Conservation (phyloP, 2,329 filamentous ascomycete species). For the Beauveria pseudobassiana region DNA sequence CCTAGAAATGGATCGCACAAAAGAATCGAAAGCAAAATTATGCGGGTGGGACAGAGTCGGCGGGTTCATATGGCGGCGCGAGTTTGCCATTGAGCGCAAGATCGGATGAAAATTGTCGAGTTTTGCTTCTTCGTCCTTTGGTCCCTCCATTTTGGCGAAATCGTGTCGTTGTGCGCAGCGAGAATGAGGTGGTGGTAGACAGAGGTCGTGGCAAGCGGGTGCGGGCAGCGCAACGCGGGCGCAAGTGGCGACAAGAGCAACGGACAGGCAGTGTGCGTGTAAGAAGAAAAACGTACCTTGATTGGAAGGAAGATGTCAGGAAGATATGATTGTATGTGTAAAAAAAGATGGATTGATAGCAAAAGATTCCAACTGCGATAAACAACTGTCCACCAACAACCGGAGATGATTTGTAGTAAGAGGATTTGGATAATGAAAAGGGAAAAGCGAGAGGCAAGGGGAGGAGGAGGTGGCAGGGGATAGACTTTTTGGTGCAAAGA, state of each 20-base stretch:
- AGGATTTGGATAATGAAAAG: neutral
- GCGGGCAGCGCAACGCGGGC: conserved; percentile 5
- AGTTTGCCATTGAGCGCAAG: neutral
- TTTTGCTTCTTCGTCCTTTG: neutral
- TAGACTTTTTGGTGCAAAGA: neutral
- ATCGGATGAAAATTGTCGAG: neutral
- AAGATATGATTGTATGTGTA: neutral
- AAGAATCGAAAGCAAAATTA: neutral
- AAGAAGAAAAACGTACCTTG: conserved; percentile 5
- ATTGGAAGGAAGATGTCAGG: neutral
- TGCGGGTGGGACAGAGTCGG: neutral
- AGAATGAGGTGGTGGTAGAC: neutral
- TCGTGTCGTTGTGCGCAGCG: neutral
- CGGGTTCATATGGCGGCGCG: neutral
- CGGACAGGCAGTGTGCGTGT: neutral
- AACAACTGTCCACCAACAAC: conserved; percentile 10
- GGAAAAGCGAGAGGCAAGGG: neutral
- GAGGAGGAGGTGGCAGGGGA: conserved; percentile 1
- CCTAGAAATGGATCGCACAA: neutral
- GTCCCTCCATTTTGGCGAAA: neutral
- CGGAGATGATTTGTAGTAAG: neutral
- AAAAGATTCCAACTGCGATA: conserved; percentile 5
- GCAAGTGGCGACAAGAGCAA: conserved; percentile 5
- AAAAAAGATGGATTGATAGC: neutral
- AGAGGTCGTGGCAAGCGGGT: neutral